Base-by-base conservation (phyloP, 345 rosid genomes). In the Citrus maxima region DNA sequence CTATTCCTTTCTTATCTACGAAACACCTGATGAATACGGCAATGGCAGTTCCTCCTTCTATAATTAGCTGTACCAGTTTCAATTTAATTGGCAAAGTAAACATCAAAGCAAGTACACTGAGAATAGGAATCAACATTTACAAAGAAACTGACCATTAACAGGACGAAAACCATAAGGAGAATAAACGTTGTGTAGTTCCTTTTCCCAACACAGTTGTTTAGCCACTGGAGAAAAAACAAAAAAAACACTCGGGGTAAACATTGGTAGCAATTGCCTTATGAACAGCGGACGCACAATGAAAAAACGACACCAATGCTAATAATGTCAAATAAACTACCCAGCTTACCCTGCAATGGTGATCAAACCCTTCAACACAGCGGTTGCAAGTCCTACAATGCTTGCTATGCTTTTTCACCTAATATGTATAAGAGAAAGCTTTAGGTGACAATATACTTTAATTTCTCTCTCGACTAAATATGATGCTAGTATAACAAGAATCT, bases 321-420 rank as follows among this genome's bases (percentile, higher is more conserved):
- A 63, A 56, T 21, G 34, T n/a, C 51, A 2, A 14, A 10, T 8
- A 62, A n/a, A 55, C 22, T 24, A 18, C 9, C 27, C 27, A 67
- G 49, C 83, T 79, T 88, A 93, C 99, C 86, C 98, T 87, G 90
- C 99, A 96, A 83, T 96, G 99, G 81, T 96, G 99, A 84, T 96
- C 99, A 83, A 96, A 96, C 76, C 99, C 98, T 84, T 96, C 99
- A 49, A 93, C 97, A 84, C 98, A 96, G 6, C 98, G 85, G 85
- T 94, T 90, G 86, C 99, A 96, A 60, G 95, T 85, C 85, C 98
- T 87, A 74, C 99, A 94, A 74, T 96, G 99, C 88, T 96, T 96
- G 88, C 99, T 96, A 74, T 89, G 93, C 70, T 87, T 93, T 87
- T 93, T 94, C 79, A 96, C 99, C 98, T 93, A 75, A 77, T 74